Evolutionary conservation across 176 grass and related monocot species (phyloP).

Genomic region (Hordeum marinum): DNA sequence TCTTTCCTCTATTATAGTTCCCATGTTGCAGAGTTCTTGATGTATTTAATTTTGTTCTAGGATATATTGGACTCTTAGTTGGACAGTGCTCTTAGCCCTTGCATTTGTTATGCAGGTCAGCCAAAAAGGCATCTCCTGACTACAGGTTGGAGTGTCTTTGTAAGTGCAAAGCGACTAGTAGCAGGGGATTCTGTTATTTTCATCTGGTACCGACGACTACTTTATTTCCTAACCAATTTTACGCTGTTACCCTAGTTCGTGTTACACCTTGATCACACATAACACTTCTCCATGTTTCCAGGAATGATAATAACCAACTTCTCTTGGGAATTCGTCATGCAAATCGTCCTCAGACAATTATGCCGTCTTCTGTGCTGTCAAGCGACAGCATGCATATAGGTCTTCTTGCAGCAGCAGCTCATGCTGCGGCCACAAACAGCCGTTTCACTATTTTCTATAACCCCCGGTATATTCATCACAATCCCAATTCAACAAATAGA

Average conservation of each 20-base stretch:
- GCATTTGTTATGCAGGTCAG: conserved; percentile 60
- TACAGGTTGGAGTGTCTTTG: conserved; percentile 96
- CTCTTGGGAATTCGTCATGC: conserved; percentile 84
- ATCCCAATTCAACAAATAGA: background rate
- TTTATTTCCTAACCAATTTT: background rate
- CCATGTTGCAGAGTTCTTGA: conserved; percentile 1
- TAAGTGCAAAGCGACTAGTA: conserved; percentile 80
- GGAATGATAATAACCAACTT: conserved; percentile 95
- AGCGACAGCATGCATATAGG: conserved; percentile 99
- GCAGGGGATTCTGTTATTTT: conserved; percentile 96
- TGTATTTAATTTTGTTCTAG: background rate
- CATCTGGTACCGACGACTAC: conserved; percentile 60
- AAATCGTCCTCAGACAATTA: conserved; percentile 78
- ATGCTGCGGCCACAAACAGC: conserved; percentile 94
- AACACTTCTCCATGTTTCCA: conserved; percentile 22
- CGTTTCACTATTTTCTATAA: conserved; percentile 98
- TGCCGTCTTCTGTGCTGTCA: conserved; percentile 92
- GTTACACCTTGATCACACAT: background rate
- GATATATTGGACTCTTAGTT: conserved; percentile 7
- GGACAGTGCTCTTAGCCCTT: background rate
- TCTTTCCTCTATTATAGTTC: background rate
- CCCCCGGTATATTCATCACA: conserved; percentile 49
- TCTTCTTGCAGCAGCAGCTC: conserved; percentile 94
- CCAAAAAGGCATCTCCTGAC: conserved; percentile 96
- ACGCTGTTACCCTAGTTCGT: background rate